Evolutionary conservation across 495 filamentous ascomycete species (phyloP), one percentile per base, ranked within the genome.

Genomic region (Chaetomium tenue): DNA sequence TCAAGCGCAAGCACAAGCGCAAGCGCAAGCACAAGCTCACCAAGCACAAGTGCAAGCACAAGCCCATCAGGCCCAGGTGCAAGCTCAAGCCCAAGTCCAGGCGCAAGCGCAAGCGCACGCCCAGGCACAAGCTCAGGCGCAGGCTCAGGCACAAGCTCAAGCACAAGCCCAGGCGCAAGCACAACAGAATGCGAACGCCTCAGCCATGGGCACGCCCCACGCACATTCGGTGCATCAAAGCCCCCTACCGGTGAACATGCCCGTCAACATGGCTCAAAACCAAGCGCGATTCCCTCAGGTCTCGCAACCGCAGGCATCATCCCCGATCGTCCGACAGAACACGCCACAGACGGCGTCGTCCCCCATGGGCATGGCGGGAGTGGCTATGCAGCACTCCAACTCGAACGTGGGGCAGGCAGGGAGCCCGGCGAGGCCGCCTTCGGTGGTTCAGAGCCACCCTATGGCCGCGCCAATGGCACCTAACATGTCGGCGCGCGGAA

Each of bases 331-430:
- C 53, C 84, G 91, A 39, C 88, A 93, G 56, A 86, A 87, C 61
- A 96, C 92, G 3, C 91, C 92, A 7, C 89, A 90, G 67, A 85
- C 80, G 44, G 84, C 84, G 60, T 91, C 91, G 23, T 94, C 92
- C 20, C 91, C 92, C 5, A 82, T 90, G 71, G 84, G 91, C 61
- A 81, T 80, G 48, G 63, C 63, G 16, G 87, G 80, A 60, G 87
- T 89, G 42, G 83, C 91, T 0, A 94, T 96, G 91, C 87, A 87
- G 48, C 82, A 86, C 60, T 89, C 87, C n/a, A 86, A 88, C 40
- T 93, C 91, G 2, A 89, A 85, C 72, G 89, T 90, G 70, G 91
- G 88, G 58, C 58, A 65, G 47, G 66, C 58, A 5, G 88, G 87
- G 56, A 91, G 88, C 67, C 93, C 92, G 22, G 81, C 86, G 48